A percentile compares a stretch with the other conserved stretches of the same genome.
These are phyloP conservation scores for Neonectria punicea DNA, from an alignment of 2,329 filamentous ascomycete species.

Conservation along the genomic window DNA sequence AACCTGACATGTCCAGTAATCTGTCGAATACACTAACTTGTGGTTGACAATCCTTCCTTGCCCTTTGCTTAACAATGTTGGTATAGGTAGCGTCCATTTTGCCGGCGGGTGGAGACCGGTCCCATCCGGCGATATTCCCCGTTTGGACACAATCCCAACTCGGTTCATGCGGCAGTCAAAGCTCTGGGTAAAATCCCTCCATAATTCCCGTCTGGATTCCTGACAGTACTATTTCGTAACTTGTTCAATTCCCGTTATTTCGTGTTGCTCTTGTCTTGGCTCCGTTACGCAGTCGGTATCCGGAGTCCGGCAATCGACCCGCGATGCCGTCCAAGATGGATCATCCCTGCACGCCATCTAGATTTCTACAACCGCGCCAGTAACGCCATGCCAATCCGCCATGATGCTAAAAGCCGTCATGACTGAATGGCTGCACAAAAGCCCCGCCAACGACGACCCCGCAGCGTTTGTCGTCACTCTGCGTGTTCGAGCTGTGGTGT, in stretches of 20 bases:
- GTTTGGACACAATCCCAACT: neutral
- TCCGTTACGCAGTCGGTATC: too few species aligned
- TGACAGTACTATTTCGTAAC: too few species aligned
- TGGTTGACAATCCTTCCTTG: neutral
- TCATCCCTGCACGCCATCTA: neutral
- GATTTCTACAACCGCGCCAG: constrained; percentile 31
- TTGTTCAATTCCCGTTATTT: too few species aligned
- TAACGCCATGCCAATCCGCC: constrained; percentile 23
- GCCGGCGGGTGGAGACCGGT: neutral
- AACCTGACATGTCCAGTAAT: too few species aligned
- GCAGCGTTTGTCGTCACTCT: constrained; percentile 11
- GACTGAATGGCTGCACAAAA: neutral
- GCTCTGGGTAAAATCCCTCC: neutral
- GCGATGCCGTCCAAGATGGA: neutral
- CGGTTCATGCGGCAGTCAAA: neutral
- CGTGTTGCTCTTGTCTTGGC: neutral
- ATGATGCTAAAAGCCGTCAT: constrained; percentile 4
- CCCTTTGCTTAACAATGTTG: neutral
- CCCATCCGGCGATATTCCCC: neutral
- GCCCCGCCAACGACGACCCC: constrained; percentile 23
- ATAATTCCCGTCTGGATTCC: neutral
- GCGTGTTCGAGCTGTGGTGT: neutral
- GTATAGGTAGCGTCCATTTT: neutral
- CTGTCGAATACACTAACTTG: too few species aligned
- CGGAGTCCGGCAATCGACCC: neutral